Evolutionary conservation across 2,329 filamentous ascomycete genomes (phyloP).

Genomic region (Metarhizium album): DNA sequence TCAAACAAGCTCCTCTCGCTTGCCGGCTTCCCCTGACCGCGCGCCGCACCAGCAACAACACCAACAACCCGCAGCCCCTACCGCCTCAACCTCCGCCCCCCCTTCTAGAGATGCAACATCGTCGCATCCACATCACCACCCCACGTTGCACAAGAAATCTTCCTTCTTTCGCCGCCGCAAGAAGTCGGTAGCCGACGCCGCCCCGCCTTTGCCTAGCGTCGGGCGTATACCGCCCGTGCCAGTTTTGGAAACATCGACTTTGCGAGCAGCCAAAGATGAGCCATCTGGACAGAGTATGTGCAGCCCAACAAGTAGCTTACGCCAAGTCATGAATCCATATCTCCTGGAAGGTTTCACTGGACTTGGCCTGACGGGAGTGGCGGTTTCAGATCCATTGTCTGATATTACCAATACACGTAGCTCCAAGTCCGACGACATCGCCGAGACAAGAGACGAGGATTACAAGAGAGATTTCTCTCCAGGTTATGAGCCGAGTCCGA

Average conservation of each 20-base stretch:
- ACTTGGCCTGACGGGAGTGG: conserved; percentile 16
- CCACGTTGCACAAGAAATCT: conserved; percentile 71
- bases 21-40: conserved; percentile 22
- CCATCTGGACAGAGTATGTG: conserved; percentile 27
- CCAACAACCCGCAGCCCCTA: conserved; percentile 7
- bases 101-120: conserved; percentile 37
- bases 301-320: conserved; percentile 69
- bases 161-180: conserved; percentile 92
- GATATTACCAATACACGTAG: conserved; percentile 16
- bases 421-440: conserved; percentile 13
- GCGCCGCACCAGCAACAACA: conserved; percentile 25
- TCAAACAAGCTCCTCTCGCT: conserved; percentile 4
- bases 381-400: conserved; percentile 10
- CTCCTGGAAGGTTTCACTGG: conserved; percentile 29
- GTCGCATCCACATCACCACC: conserved; percentile 35
- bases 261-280: conserved; percentile 20
- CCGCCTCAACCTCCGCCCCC: conserved; percentile 35
- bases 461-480: conserved; percentile 57
- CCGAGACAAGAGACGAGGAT: conserved; percentile 18
- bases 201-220: conserved; percentile 46
- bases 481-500: conserved; percentile 62
- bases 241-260: conserved; percentile 22
- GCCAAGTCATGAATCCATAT: conserved; percentile 81
- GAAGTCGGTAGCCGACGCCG: conserved; percentile 70
- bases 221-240: conserved; percentile 31